These are phyloP conservation scores for Gloeopeniophorella convolvens DNA, from an alignment of 768 basidiomycete genomes.

Conservation along the genomic window DNA sequence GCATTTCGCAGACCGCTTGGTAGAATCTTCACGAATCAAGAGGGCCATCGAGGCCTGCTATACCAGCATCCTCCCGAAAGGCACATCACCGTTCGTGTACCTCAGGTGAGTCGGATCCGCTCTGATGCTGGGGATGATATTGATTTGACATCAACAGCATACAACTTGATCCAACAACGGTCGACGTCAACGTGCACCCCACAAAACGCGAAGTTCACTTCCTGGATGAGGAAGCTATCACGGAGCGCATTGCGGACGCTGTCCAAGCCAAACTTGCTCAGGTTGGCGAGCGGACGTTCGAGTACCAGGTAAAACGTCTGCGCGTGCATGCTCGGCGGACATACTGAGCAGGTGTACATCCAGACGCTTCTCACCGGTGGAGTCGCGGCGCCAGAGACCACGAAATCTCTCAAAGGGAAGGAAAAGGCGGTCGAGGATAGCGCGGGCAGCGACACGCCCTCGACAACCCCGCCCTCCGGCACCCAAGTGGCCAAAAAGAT, in stretches of 20 bases:
- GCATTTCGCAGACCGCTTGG: conserved; percentile 68
- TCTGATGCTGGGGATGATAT: neutral
- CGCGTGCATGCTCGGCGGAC: neutral
- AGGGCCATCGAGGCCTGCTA: conserved; percentile 85
- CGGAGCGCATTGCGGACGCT: conserved; percentile 64
- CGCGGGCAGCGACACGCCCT: neutral
- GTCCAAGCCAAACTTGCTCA: conserved; percentile 60
- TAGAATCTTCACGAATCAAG: conserved; percentile 84
- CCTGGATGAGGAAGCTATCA: conserved; percentile 82
- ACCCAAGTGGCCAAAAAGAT: conserved; percentile 38
- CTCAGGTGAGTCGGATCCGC: conserved; percentile 53
- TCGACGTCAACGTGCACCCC: conserved; percentile 97
- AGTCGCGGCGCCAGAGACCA: conserved; percentile 1
- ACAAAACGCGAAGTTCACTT: conserved; percentile 97
- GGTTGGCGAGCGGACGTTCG: conserved; percentile 41
- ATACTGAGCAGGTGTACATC: neutral
- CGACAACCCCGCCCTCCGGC: neutral
- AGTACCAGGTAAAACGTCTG: conserved; percentile 51
- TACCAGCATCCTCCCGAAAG: conserved; percentile 80
- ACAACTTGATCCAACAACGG: conserved; percentile 74
- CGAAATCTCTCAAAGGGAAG: conserved; percentile 8
- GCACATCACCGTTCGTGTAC: conserved; percentile 86
- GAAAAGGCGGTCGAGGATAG: conserved; percentile 11
- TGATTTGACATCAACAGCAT: conserved; percentile 41
- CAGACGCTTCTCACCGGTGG: conserved; percentile 60